Evolutionary conservation across 2,329 filamentous ascomycete species (phyloP).

Genomic region (Chaetoscypha palmicola): DNA sequence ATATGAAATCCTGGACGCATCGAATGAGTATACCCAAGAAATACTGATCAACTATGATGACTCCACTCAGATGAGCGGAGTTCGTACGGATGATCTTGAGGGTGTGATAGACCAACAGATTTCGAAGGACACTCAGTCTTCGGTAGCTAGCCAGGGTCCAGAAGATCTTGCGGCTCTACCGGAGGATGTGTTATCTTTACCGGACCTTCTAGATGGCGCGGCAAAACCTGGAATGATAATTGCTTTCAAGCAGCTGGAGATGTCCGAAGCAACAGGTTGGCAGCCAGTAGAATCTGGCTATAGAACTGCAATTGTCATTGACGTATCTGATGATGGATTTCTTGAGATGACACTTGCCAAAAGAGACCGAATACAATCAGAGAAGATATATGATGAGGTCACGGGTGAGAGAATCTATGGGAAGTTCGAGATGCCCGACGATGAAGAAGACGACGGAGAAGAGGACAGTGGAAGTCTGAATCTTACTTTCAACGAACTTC

Average conservation of each 20-base stretch:
- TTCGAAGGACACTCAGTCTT: constrained; percentile 21
- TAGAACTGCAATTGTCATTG: constrained; percentile 59
- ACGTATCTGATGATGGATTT: constrained; percentile 43
- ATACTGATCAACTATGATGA: constrained; percentile 19
- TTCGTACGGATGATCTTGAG: constrained; percentile 35
- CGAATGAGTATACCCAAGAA: too few species aligned
- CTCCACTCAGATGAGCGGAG: constrained; percentile 12
- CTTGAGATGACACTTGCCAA: constrained; percentile 61
- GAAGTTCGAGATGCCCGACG: constrained; percentile 68
- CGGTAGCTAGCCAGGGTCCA: constrained; percentile 40
- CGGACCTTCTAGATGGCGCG: constrained; percentile 41
- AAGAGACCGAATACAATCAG: constrained; percentile 54
- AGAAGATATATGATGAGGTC: constrained; percentile 55
- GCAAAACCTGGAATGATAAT: constrained; percentile 55
- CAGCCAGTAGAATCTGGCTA: constrained; percentile 56
- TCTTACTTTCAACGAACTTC: constrained; percentile 54
- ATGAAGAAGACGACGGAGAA: constrained; percentile 48
- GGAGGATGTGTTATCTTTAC: constrained; percentile 46
- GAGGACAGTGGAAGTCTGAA: constrained; percentile 58
- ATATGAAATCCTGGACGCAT: constrained; percentile 32
- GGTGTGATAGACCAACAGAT: constrained; percentile 27
- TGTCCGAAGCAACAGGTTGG: constrained; percentile 58
- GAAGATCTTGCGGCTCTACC: constrained; percentile 60
- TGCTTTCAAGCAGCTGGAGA: constrained; percentile 58
- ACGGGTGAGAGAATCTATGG: constrained; percentile 68